Conservation (phyloP, 2,329 filamentous ascomycete genomes). For the Byssoonygena ceratinophila region DNA sequence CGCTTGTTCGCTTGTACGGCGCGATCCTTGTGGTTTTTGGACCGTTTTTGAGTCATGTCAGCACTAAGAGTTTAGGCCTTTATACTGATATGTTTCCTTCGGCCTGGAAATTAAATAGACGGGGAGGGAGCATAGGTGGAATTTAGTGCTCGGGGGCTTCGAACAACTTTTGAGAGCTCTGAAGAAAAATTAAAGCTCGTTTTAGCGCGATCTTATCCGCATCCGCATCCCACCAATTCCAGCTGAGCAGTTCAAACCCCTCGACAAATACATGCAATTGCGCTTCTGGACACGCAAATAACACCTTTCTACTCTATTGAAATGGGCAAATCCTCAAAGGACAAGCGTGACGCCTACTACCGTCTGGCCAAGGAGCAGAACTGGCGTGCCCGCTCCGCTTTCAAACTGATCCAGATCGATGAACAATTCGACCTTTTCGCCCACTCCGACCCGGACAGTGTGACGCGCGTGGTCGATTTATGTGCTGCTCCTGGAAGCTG, state of each 20-base stretch:
- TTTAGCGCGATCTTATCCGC: conserved; percentile 1
- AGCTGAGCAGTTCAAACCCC: not conserved
- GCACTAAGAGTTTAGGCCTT: not conserved
- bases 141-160: too few species aligned
- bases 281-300: not conserved
- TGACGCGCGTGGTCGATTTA: conserved; percentile 86
- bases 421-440: conserved; percentile 90
- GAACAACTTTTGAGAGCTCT: not conserved
- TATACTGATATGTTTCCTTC: not conserved
- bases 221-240: conserved; percentile 1
- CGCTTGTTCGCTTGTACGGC: conserved; percentile 28
- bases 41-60: conserved; percentile 26
- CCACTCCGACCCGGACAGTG: conserved; percentile 49
- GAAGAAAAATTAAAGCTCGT: not conserved
- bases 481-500: conserved; percentile 94
- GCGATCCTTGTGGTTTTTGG: conserved; percentile 25
- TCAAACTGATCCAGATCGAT: conserved; percentile 93
- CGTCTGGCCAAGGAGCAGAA: conserved; percentile 96
- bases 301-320: not conserved
- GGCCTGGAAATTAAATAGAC: too few species aligned
- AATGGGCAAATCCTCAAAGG: conserved; percentile 97
- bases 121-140: too few species aligned
- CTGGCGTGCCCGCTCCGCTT: conserved; percentile 91
- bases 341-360: conserved; percentile 97
- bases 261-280: not conserved